Percentiles rank a stretch among this genome's conserved stretches.
phyloP scores from a whole-genome alignment of 306 rosid genomes.

The Fagus crenata region DNA sequence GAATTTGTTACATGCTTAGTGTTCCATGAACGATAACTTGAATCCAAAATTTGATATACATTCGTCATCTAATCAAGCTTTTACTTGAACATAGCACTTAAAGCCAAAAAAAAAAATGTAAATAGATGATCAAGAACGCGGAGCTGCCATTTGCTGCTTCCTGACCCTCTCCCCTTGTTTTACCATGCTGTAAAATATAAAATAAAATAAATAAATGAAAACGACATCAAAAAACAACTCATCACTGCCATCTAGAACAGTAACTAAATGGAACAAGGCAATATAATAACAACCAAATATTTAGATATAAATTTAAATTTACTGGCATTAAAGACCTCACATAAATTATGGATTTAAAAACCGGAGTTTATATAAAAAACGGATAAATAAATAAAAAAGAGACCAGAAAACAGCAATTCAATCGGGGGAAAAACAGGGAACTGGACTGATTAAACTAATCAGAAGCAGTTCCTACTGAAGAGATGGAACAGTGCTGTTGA shows the following conservation, averaged over 20 bases:
- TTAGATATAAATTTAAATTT: neutral
- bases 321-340: neutral
- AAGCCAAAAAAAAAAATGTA: neutral
- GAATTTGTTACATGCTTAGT: neutral
- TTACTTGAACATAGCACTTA: neutral
- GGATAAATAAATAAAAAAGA: no score
- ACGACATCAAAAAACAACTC: neutral
- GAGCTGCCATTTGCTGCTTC: constrained; percentile 91
- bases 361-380: no score
- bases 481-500: no score
- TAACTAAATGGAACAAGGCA: neutral
- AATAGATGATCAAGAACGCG: constrained; percentile 57
- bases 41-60: neutral
- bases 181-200: constrained; percentile 58
- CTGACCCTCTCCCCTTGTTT: constrained; percentile 61
- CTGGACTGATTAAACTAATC: no score
- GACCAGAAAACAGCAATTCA: no score
- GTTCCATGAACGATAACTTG: neutral
- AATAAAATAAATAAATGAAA: no score
- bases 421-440: no score
- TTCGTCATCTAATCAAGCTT: neutral
- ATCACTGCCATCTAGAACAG: neutral
- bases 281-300: neutral
- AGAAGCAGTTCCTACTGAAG: no score
- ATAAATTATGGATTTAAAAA: no score